Conservation (phyloP, 805 yeast genomes). For the Saccharomycopsis fermentans region DNA sequence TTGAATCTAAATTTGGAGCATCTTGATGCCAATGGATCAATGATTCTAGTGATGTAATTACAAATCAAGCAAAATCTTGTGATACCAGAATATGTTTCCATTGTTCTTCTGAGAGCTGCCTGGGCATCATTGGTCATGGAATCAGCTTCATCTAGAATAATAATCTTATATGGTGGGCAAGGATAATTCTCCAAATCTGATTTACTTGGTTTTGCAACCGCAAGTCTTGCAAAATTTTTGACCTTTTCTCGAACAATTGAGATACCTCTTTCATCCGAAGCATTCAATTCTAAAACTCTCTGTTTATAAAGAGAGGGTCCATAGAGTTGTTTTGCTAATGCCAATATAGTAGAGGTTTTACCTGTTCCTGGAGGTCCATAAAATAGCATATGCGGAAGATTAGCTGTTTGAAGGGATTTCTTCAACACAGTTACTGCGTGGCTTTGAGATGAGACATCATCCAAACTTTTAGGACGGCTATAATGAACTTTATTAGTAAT, state of each 20-base stretch:
- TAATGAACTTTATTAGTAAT: slow-evolving; percentile 1
- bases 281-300: slow-evolving; percentile 75
- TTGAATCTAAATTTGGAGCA: slow-evolving; percentile 93
- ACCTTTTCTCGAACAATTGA: slow-evolving; percentile 78
- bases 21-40: slow-evolving; percentile 92
- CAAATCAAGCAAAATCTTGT: slow-evolving; percentile 93
- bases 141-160: slow-evolving; percentile 91
- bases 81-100: slow-evolving; percentile 82
- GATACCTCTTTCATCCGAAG: slow-evolving; percentile 87
- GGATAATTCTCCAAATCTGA: slow-evolving; percentile 70
- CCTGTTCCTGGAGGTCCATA: slow-evolving; percentile 96
- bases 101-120: slow-evolving; percentile 86
- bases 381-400: slow-evolving; percentile 84
- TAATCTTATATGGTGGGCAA: slow-evolving; percentile 92
- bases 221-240: slow-evolving; percentile 75
- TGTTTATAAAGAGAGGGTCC: slow-evolving; percentile 61
- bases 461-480: slow-evolving; percentile 74
- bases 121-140: slow-evolving; percentile 98
- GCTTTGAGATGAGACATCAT: slow-evolving; percentile 86
- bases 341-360: slow-evolving; percentile 79
- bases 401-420: slow-evolving; percentile 67
- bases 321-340: slow-evolving; percentile 68
- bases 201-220: slow-evolving; percentile 69
- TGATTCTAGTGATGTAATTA: slow-evolving; percentile 92
- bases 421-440: slow-evolving; percentile 78